These are phyloP conservation scores for Hyparrhenia diplandra DNA, from an alignment of 176 grass and related monocot genomes.

Conservation along the genomic window DNA sequence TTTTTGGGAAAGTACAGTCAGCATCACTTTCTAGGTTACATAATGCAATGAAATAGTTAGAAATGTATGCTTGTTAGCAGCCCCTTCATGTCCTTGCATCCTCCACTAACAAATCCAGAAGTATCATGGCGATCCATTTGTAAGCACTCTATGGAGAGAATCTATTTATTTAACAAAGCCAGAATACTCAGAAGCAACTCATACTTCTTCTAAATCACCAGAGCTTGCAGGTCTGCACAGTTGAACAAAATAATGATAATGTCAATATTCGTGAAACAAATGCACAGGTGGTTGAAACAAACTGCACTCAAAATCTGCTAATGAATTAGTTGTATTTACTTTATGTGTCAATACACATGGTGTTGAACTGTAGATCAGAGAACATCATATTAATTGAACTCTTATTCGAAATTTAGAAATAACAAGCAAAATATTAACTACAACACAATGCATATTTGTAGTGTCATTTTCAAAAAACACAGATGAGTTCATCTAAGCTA, in stretches of 20 bases:
- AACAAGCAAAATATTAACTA: background rate
- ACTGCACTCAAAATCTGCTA: background rate
- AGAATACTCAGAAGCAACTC: slow-evolving; percentile 3
- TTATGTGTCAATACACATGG: background rate
- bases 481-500: background rate
- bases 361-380: background rate
- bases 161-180: background rate
- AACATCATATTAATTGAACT: background rate
- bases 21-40: slow-evolving; percentile 12
- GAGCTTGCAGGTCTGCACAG: slow-evolving; percentile 6
- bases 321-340: background rate
- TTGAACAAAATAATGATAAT: slow-evolving; percentile 2
- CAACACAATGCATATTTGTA: background rate
- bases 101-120: slow-evolving; percentile 88
- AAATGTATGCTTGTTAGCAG: slow-evolving; percentile 22
- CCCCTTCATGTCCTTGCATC: slow-evolving; percentile 35
- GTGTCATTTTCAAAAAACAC: background rate
- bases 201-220: background rate
- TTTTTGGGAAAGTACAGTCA: slow-evolving; percentile 19
- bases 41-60: slow-evolving; percentile 22
- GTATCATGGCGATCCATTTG: slow-evolving; percentile 69
- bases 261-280: background rate
- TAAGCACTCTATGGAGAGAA: background rate
- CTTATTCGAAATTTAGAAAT: background rate
- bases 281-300: background rate